Conservation (phyloP, 2,329 filamentous ascomycete species). For the Ilyonectria mors-panacis region DNA sequence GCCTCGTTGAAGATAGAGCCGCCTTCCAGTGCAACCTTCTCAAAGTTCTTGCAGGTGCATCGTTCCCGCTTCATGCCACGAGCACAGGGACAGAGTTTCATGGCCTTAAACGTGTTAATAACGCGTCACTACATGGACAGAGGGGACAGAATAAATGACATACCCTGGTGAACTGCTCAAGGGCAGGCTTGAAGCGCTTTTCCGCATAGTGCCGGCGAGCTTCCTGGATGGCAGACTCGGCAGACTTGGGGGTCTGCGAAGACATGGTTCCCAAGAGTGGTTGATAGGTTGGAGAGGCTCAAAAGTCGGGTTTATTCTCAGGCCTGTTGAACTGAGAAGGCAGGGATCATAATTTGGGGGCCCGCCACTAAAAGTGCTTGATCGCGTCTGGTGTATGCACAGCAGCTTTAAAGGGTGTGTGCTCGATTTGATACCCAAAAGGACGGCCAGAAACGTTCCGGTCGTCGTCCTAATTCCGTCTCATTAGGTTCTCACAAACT, state of each 20-base stretch:
- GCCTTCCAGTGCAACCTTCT: conserved; percentile 50
- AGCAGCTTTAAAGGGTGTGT: not conserved
- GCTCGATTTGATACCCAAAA: not conserved
- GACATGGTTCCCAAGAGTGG: conserved; percentile 30
- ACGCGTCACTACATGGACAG: not conserved
- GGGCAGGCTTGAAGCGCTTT: conserved; percentile 53
- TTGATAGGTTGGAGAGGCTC: not conserved
- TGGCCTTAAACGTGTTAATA: conserved; percentile 49
- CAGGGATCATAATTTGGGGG: not conserved
- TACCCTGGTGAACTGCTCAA: conserved; percentile 57
- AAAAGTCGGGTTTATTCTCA: not conserved
- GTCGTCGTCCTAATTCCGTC: not conserved
- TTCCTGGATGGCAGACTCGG: conserved; percentile 51
- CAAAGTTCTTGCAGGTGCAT: conserved; percentile 59
- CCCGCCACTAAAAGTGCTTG: not conserved
- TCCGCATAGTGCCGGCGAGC: conserved; percentile 53
- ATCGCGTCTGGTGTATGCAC: not conserved
- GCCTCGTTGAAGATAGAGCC: conserved; percentile 60
- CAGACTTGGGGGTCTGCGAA: conserved; percentile 28
- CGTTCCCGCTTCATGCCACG: conserved; percentile 53
- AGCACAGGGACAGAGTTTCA: conserved; percentile 54
- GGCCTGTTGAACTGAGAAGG: not conserved
- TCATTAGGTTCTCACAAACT: too few species aligned
- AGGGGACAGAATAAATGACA: conserved; percentile 3
- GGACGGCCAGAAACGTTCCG: too few species aligned